Percentiles rank a stretch among this genome's conserved stretches.
phyloP scores from a whole-genome alignment of 2,329 filamentous ascomycete genomes.

The Alternaria incomplexa region DNA sequence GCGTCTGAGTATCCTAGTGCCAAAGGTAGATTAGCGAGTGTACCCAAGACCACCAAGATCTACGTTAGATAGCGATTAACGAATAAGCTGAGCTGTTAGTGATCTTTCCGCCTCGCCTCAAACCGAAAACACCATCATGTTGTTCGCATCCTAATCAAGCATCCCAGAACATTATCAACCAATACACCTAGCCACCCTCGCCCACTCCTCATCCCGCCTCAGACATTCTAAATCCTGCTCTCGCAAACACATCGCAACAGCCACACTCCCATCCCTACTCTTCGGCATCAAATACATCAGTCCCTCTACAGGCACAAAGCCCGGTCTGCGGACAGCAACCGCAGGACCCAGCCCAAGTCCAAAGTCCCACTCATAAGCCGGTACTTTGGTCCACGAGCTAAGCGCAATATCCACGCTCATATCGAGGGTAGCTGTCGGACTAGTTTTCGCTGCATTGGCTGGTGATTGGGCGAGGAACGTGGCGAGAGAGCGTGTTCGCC shows the following conservation, averaged over 20 bases:
- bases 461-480: conserved; percentile 47
- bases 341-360: conserved; percentile 55
- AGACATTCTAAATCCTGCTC: conserved; percentile 52
- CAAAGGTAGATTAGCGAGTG: no score
- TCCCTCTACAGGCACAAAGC: conserved; percentile 55
- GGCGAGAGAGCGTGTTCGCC: conserved; percentile 44
- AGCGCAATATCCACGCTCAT: conserved; percentile 54
- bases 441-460: conserved; percentile 47
- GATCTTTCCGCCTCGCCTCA: no score
- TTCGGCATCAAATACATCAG: conserved; percentile 54
- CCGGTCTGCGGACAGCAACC: conserved; percentile 56
- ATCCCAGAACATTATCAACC: neutral
- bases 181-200: neutral
- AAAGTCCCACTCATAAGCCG: conserved; percentile 57
- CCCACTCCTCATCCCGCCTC: neutral
- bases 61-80: no score
- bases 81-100: no score
- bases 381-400: conserved; percentile 61
- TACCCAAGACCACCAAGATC: no score
- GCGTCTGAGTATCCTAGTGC: no score
- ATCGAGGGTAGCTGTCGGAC: conserved; percentile 31
- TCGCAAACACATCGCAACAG: conserved; percentile 54
- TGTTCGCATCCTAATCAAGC: no score
- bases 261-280: conserved; percentile 51
- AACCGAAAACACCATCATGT: no score